Evolutionary conservation across 2,329 filamentous ascomycete species (phyloP).

Genomic region (Beauveria rudraprayagi): DNA sequence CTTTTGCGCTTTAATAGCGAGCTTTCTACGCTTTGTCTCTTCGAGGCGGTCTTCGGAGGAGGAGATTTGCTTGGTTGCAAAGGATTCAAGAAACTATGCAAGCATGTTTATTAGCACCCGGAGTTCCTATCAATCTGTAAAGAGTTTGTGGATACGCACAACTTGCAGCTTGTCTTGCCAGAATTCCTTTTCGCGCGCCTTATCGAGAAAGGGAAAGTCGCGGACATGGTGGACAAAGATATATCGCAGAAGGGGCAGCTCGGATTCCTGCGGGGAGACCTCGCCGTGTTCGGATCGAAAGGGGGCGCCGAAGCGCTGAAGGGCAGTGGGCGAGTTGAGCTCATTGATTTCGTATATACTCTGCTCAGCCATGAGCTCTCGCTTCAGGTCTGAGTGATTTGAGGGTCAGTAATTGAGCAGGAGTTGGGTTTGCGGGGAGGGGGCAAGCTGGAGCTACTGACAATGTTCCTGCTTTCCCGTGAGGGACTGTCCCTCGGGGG

Average conservation of each 20-base stretch:
- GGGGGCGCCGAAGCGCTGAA: slow-evolving; percentile 90
- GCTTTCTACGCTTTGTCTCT: slow-evolving; percentile 88
- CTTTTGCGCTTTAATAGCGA: slow-evolving; percentile 90
- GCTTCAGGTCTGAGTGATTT: slow-evolving; percentile 67
- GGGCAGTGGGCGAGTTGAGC: slow-evolving; percentile 87
- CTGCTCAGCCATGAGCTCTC: slow-evolving; percentile 86
- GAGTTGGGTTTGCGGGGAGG: background rate
- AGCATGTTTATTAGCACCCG: background rate
- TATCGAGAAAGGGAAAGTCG: slow-evolving; percentile 95
- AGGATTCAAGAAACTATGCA: slow-evolving; percentile 82
- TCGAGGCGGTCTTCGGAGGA: slow-evolving; percentile 93
- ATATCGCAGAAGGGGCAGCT: slow-evolving; percentile 86
- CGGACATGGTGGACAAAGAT: slow-evolving; percentile 98
- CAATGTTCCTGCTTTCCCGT: slow-evolving; percentile 98
- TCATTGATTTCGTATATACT: slow-evolving; percentile 85
- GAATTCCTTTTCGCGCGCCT: slow-evolving; percentile 96
- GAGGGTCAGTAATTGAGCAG: slow-evolving; percentile 9
- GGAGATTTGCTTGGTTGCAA: slow-evolving; percentile 93
- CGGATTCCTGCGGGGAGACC: slow-evolving; percentile 85
- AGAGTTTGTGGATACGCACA: slow-evolving; percentile 43
- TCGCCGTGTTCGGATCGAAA: slow-evolving; percentile 91
- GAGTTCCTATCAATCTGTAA: background rate
- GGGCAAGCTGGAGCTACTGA: slow-evolving; percentile 35
- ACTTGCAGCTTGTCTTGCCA: slow-evolving; percentile 98
- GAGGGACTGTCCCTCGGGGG: slow-evolving; percentile 44